Evolutionary conservation across 805 yeast species (phyloP).

Genomic region (Schwanniomyces yamadae): DNA sequence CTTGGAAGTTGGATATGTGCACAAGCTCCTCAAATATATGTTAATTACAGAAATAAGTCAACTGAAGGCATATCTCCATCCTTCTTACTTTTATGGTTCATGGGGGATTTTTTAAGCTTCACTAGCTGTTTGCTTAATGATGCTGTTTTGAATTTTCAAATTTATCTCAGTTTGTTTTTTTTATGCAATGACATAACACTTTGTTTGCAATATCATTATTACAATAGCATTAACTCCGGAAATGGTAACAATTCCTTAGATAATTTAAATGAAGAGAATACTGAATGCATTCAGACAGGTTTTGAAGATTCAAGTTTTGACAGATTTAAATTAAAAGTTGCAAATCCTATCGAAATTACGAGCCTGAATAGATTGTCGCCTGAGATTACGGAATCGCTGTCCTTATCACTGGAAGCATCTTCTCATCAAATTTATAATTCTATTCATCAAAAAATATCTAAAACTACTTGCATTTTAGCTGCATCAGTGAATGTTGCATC

Average conservation of each 20-base stretch:
- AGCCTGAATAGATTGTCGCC: background rate
- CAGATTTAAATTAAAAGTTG: no score
- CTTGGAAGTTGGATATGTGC: constrained; percentile 69
- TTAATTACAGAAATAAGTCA: constrained; percentile 56
- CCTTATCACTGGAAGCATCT: constrained; percentile 11
- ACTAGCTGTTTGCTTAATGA: constrained; percentile 41
- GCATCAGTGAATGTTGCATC: constrained; percentile 8
- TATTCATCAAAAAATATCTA: constrained; percentile 1
- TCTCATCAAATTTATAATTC: constrained; percentile 17
- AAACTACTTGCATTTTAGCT: constrained; percentile 4
- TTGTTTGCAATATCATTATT: constrained; percentile 43
- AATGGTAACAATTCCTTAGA: background rate
- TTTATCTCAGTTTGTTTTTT: constrained; percentile 40
- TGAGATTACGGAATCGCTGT: constrained; percentile 4
- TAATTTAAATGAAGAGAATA: no score
- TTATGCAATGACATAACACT: constrained; percentile 37
- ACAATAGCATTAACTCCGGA: constrained; percentile 35
- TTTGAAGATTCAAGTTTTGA: no score
- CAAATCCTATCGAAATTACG: constrained; percentile 8
- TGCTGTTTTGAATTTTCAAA: constrained; percentile 36
- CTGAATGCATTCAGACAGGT: background rate
- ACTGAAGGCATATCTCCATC: constrained; percentile 67
- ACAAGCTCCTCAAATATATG: constrained; percentile 66
- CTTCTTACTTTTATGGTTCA: constrained; percentile 62
- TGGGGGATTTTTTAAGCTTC: constrained; percentile 61